Base-by-base conservation (phyloP, 116 monocot genomes). In the Trichopus zeylanicus region DNA sequence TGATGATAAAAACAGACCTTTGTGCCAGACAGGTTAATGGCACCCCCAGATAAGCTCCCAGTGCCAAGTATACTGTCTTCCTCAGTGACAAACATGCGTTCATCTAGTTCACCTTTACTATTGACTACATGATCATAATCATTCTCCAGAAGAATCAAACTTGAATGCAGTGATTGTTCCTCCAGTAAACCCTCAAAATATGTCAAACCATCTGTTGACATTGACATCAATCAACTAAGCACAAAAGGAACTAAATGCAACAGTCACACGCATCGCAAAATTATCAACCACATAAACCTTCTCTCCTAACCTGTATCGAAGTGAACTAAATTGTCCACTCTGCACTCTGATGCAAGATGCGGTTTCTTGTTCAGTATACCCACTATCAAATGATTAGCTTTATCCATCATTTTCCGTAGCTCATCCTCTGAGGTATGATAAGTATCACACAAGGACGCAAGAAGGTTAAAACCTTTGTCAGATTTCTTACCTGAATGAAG, bases 361-460 rank as follows among this genome's bases (percentile, higher is more conserved):
- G 79, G 77, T 62, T 97, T 79, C 67, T 70, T 90, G 53, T 66
- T 79, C 48, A 97, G 57, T 46, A 85, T 79, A 68, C 65, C 81
- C 8, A 48, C 67, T 60, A 91, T 87, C 46, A 84, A 55, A 26
- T 55, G 65, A 42, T 81, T 71, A 21, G 67, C 56, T 51, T 68
- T 78, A 31, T 79, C 91, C 55, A 87, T 57, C 48, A 75, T 75
- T 69, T 46, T 73, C 53, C 46, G 73, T 60, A 97, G 70, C 28
- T 78, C 87, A 64, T 77, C 79, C 75, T 97, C 95, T 15, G 87
- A 87, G 12, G 95, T 87, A 26, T 97, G 65, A 68, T 84, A 84
- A 13, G 37, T 81, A 20, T 81, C 73, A 70, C 79, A 90, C 37
- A 97, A 73, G 23, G 84, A 90, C 52, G 81, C 72, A 58, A 90